Base-by-base conservation (phyloP, 2,329 filamentous ascomycete species). In the Xylaria sp. region DNA sequence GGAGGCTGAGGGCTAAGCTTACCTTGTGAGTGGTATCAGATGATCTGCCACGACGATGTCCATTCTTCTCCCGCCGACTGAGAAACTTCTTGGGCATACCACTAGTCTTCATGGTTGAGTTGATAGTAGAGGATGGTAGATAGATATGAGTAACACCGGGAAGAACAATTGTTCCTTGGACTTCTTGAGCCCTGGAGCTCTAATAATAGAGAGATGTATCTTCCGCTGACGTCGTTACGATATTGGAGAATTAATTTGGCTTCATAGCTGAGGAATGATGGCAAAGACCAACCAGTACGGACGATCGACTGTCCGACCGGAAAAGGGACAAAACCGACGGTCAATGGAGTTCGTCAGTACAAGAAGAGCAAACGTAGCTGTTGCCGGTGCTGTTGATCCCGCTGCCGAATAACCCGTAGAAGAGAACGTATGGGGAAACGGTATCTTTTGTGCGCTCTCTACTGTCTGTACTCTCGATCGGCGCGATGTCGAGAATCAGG, bases 1-100 rank as follows among this genome's bases (percentile, higher is more conserved):
- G 10, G n/a, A n/a, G 6, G 22, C 27, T 9, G 22, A 27, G 7
- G 44, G 38, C 5, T 11, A 59, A 38, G 61, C 54, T 66, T 79
- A 87, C 86, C 82, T 86, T 88, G 69, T 82, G 82, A 27, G 80
- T 78, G 27, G 85, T 82, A 62, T 88, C 85, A 22, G 83, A 82
- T 53, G 86, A 88, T 73, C 85, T 87, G 73, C 82, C 84, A 66
- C 86, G 84, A 65, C 81, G 82, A 71, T 87, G 85, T 42, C 81
- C 83, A 77, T 83, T 84, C 79, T 87, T 93, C 74, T 92, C 91
- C 71, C 90, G 87, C 72, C 90, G 84, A 78, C 87, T 92, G 67
- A 92, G 87, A 77, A 93, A 89, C 74, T 90, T 89, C 76, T 87
- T 89, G 55, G 84, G 84, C 66, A 86, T 80, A 70, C 83, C 75